Evolutionary conservation across 768 basidiomycete genomes (phyloP), one percentile per base, ranked within the genome.

Genomic region (Phylloporus sp.): DNA sequence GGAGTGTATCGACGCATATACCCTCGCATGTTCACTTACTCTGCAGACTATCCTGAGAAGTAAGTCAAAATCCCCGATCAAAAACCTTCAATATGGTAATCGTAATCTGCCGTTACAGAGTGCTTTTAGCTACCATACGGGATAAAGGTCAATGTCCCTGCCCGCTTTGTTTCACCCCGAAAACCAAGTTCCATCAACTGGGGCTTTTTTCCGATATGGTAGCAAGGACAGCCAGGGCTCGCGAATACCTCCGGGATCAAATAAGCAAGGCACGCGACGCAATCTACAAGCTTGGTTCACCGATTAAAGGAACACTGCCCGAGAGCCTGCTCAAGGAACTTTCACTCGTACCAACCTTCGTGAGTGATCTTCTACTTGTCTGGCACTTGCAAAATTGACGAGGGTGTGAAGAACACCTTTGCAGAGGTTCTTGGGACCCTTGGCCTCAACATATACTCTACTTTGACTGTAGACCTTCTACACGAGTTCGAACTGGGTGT

Each of bases 401-500:
- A n/a, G n/a, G n/a, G n/a, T n/a, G n/a, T n/a, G n/a, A 29, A 76
- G 74, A 76, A 74, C 42, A 52, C 69, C 3, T 71, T 77, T 47
- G 67, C 66, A 0, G 54, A 60, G 0, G 23, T 24, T 0, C 52
- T 72, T 2, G 41, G 42, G 2, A 18, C 48, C 3, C 27, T 64
- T 6, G 61, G 59, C 1, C 65, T 64, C 23, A 53, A 71, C 31
- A 18, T 67, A 3, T 72, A 54, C 41, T 20, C 1, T 0, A 61
- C 70, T 13, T 60, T 76, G 0, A 58, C 67, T 0, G 59, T 64
- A 0, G 72, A 78, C 44, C 55, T 77, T 13, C 39, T 78, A 50
- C 75, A 76, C 31, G 71, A 77, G 36, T 63, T 73, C 28, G 72
- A 77, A 45, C 55, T 76, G 0, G 74, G 77, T 0, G 59, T 71